phyloP scores from a whole-genome alignment of 768 basidiomycete genomes.

The Podaxis carcinomalis region DNA sequence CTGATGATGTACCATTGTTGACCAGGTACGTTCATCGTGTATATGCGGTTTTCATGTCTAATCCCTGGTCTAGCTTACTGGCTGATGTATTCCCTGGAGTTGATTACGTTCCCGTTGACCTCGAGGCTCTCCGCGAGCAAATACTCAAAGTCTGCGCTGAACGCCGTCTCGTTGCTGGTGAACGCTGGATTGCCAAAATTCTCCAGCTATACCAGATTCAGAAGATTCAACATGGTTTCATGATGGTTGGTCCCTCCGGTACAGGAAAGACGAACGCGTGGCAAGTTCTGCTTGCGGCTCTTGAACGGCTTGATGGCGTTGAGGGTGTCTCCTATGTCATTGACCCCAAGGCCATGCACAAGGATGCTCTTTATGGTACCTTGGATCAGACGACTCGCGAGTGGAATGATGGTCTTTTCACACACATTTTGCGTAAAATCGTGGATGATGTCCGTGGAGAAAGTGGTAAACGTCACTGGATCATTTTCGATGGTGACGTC shows the following conservation, averaged over 20 bases:
- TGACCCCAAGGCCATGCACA: conserved; percentile 98
- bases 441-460: conserved; percentile 98
- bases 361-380: conserved; percentile 96
- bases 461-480: conserved; percentile 96
- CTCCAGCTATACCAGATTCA: conserved; percentile 98
- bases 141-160: conserved; percentile 86
- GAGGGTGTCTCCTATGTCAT: conserved; percentile 97
- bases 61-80: conserved; percentile 55
- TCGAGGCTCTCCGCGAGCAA: conserved; percentile 80
- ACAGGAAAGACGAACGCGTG: conserved; percentile 97
- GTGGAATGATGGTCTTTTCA: conserved; percentile 99
- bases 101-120: conserved; percentile 84
- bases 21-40: conserved; percentile 58
- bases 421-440: conserved; percentile 94
- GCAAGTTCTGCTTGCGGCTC: conserved; percentile 87
- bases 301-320: conserved; percentile 85
- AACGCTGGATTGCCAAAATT: conserved; percentile 92
- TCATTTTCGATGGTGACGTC: conserved; percentile 98
- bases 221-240: conserved; percentile 98
- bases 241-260: conserved; percentile 99
- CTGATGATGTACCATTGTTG: conserved; percentile 92
- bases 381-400: conserved; percentile 96
- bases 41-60: conserved; percentile 7
- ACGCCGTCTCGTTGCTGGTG: conserved; percentile 79
- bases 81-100: conserved; percentile 98